Evolutionary conservation across 768 basidiomycete genomes (phyloP).

Genomic region (Russula olivacea): DNA sequence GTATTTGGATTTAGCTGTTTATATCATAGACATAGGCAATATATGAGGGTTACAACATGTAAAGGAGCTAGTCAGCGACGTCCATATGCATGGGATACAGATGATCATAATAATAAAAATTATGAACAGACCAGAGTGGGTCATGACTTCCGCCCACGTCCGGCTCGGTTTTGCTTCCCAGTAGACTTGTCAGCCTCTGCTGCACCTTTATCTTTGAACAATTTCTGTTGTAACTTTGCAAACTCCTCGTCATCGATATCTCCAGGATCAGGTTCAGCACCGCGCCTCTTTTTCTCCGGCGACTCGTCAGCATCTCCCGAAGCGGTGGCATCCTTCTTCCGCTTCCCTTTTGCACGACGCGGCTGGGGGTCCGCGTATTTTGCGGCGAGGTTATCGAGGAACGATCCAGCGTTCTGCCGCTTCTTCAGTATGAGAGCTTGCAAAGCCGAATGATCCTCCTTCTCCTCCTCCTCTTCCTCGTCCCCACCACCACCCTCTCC

Average conservation of each 20-base stretch:
- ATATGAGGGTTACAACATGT: constrained; percentile 12
- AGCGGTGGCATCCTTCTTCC: constrained; percentile 38
- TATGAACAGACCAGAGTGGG: not conserved
- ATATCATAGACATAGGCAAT: constrained; percentile 7
- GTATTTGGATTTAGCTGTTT: not conserved
- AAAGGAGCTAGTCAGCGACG: not conserved
- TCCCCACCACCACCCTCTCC: constrained; percentile 33
- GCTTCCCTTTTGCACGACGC: constrained; percentile 35
- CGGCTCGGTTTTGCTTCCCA: constrained; percentile 16
- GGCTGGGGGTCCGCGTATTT: constrained; percentile 58
- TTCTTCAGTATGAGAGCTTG: constrained; percentile 79
- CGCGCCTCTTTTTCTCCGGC: constrained; percentile 45
- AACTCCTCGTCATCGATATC: constrained; percentile 66
- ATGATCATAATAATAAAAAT: not conserved
- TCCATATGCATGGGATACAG: not conserved
- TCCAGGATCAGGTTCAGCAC: constrained; percentile 38
- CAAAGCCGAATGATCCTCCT: constrained; percentile 63
- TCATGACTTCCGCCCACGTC: constrained; percentile 16
- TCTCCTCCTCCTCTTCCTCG: constrained; percentile 40
- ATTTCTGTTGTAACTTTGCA: constrained; percentile 50
- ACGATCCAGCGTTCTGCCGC: constrained; percentile 61
- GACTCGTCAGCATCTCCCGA: constrained; percentile 36
- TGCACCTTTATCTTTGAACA: constrained; percentile 41
- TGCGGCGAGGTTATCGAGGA: constrained; percentile 67
- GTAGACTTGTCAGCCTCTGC: constrained; percentile 7